Evolutionary conservation across 305 asterid species (phyloP).

Genomic region (Galium porrigens): DNA sequence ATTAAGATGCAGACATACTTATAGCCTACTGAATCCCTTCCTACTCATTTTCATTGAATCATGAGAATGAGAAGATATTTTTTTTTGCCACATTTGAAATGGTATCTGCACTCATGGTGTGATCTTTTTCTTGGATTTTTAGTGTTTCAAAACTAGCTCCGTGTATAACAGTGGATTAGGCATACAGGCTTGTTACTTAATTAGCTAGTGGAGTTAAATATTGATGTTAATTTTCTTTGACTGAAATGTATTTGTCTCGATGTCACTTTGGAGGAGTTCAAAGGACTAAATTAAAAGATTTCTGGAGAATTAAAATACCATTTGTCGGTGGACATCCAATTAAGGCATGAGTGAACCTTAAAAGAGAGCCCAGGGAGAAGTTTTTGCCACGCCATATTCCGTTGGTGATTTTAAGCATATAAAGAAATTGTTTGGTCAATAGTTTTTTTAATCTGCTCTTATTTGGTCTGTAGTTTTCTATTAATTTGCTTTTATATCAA

Average conservation of each 20-base stretch:
- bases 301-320: not conserved
- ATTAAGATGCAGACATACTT: not conserved
- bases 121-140: not conserved
- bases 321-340: not conserved
- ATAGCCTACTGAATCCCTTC: not conserved
- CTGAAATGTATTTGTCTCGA: not conserved
- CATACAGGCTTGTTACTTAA: not conserved
- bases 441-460: not conserved
- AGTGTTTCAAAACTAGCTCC: not conserved
- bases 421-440: not conserved
- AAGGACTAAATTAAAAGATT: not conserved
- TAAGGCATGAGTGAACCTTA: not conserved
- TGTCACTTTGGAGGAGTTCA: not conserved
- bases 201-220: not conserved
- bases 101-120: not conserved
- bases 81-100: not conserved
- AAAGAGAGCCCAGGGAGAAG: not conserved
- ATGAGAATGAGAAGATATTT: not conserved
- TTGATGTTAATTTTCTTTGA: not conserved
- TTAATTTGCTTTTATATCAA: not conserved
- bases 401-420: not conserved
- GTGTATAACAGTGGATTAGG: not conserved
- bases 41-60: not conserved
- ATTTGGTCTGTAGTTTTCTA: not conserved
- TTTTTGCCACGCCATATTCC: not conserved